Evolutionary conservation across 352 stramenopile species (phyloP).

Genomic region (Pythium dissotocum): DNA sequence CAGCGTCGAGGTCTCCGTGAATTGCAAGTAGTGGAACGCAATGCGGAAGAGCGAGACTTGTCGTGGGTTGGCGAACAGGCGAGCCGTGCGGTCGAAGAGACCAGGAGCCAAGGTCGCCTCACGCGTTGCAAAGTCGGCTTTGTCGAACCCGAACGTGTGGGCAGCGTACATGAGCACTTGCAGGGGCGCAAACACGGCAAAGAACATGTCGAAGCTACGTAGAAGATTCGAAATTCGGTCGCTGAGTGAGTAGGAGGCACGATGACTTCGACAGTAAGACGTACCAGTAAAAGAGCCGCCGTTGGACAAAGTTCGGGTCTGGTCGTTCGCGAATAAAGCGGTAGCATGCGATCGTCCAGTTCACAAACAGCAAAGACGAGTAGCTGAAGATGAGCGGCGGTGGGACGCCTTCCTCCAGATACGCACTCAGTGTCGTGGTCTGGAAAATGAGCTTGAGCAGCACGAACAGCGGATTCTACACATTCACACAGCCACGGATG

Average conservation of each 20-base stretch:
- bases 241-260: background rate
- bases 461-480: conserved; percentile 13
- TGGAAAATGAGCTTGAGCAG: conserved; percentile 32
- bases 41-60: conserved; percentile 45
- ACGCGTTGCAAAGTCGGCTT: conserved; percentile 37
- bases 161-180: conserved; percentile 44
- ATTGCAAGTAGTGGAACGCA: conserved; percentile 48
- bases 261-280: background rate
- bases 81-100: conserved; percentile 40
- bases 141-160: conserved; percentile 45
- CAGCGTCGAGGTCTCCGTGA: conserved; percentile 28
- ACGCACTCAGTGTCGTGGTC: conserved; percentile 14
- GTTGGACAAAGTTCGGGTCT: conserved; percentile 11
- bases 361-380: background rate
- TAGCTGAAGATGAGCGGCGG: background rate
- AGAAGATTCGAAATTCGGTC: background rate
- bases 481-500: no score
- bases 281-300: conserved; percentile 22
- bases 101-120: conserved; percentile 30
- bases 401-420: conserved; percentile 1
- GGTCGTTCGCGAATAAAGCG: background rate
- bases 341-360: conserved; percentile 3
- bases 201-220: conserved; percentile 57
- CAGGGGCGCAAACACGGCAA: conserved; percentile 54
- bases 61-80: conserved; percentile 45